Base-by-base conservation (phyloP, 257 asterid species). In the Voacanga thouarsii region DNA sequence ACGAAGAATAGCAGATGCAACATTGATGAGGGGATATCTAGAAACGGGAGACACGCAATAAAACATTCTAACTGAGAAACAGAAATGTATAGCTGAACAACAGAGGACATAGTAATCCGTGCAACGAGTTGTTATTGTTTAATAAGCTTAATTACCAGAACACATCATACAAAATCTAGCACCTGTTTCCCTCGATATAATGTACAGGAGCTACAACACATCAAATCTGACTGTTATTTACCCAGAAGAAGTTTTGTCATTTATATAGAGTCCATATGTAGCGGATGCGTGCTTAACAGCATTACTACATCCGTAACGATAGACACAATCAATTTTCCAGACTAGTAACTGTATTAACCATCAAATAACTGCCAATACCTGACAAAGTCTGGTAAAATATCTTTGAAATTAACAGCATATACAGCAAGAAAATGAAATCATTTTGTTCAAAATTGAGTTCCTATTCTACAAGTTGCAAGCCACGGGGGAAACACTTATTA, bases 301-400 rank as follows among this genome's bases (percentile, higher is more conserved):
- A 23, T 4, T 21, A 68, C 21, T 66, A 72, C 82, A 69, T 43
- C 70, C 66, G 80, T 75, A 82, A 78, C 82, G 75, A 82, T 7
- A 75, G 83, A 75, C 85, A 57, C 76, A 5, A 14, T 68, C 51
- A n/a, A 70, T 82, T 16, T 82, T 47, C 85, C 85, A 82, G 85
- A 78, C 85, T 78, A 41, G 82, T 78, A 82, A 82, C 85, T 75
- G 83, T 60, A 82, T 75, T 61, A 82, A 78, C 85, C 80, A 78
- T 15, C 9, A 18, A 37, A 50, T 49, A 44, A 21, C 47, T 21
- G 80, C 47, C 53, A 78, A 75, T 75, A 79, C 85, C 80, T 82
- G 85, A 82, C 82, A 43, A 82, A 82, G 85, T 57, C 85, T 67
- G 85, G 85, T 23, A 6, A 4, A 72, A 64, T 26, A 21, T 67